Base-by-base conservation (phyloP, 2,329 filamentous ascomycete species). In the Diaporthe sp. region DNA sequence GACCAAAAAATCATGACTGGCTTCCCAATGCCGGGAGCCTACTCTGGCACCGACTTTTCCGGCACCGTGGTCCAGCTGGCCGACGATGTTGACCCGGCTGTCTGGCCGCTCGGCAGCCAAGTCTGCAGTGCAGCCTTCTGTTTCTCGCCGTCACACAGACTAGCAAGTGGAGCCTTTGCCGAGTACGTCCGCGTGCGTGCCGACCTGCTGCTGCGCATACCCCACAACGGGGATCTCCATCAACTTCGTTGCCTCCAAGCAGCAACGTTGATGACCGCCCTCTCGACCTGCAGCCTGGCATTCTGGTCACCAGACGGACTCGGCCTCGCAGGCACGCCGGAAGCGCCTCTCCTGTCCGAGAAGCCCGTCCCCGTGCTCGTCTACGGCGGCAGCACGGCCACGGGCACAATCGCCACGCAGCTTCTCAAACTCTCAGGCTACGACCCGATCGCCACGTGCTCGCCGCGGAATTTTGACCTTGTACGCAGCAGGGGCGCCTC, bases 381-480 rank as follows among this genome's bases (percentile, higher is more conserved):
- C 5, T 68, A 55, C 54, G 73, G 73, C 33, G 73, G 75, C 30
- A 60, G 57, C 64, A 71, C 64, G 8, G 25, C 75, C 0, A 61
- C 55, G 0, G 73, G 73, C 15, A 67, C 58, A 0, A 1, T 60
- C 12, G 71, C 70, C 1, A 54, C 74, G 10, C 75, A 76, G 38
- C 38, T 74, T 2, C 57, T 74, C 8, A 35, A 30, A 7, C 64
- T 73, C 22, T 25, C 61, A 1, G 76, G 75, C n/a, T 57, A 45
- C 42, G n/a, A 33, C 1, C 40, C 61, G 10, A 57, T 78, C 10
- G 68, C 72, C 3, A 75, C 75, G 0, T 77, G 75, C 71, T 88
- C 86, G 1, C 83, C 85, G 2, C 82, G 81, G 69, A 89, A 89
- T 79, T 87, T 86, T 79, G 83, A 85, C 4, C 84, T 89, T 15